These are phyloP conservation scores for Flammula alnicola DNA, from an alignment of 1,284 basidiomycete genomes.

Conservation along the genomic window DNA sequence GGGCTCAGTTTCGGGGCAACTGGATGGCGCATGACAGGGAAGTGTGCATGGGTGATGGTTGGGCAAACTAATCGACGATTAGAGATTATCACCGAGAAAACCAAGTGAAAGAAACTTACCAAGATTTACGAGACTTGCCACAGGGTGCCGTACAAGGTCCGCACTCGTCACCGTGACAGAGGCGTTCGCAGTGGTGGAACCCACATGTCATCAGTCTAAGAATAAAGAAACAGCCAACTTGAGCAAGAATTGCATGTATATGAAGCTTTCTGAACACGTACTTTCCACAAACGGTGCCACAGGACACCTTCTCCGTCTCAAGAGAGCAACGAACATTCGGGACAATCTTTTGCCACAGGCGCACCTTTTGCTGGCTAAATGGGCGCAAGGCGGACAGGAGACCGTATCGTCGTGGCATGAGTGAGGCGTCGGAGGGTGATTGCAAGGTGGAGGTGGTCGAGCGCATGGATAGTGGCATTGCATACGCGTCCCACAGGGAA, in stretches of 20 bases:
- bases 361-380: slow-evolving; percentile 79
- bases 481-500: slow-evolving; percentile 79
- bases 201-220: slow-evolving; percentile 75
- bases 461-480: slow-evolving; percentile 80
- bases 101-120: slow-evolving; percentile 47
- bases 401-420: slow-evolving; percentile 68
- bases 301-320: slow-evolving; percentile 74
- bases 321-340: slow-evolving; percentile 78
- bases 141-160: slow-evolving; percentile 78
- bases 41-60: slow-evolving; percentile 73
- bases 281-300: slow-evolving; percentile 82
- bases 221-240: slow-evolving; percentile 3
- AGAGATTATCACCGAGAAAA: neutral
- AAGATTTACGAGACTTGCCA: slow-evolving; percentile 82
- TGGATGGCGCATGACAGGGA: slow-evolving; percentile 84
- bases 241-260: too few relatives aligned
- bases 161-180: slow-evolving; percentile 82
- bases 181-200: slow-evolving; percentile 81
- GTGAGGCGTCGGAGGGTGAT: slow-evolving; percentile 79
- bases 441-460: slow-evolving; percentile 74
- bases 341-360: slow-evolving; percentile 86
- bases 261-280: slow-evolving; percentile 44
- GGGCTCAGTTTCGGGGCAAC: slow-evolving; percentile 79
- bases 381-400: slow-evolving; percentile 82
- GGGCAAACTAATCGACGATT: slow-evolving; percentile 47